Evolutionary conservation across 768 basidiomycete species (phyloP).

Genomic region (Daedaleopsis sinensis): DNA sequence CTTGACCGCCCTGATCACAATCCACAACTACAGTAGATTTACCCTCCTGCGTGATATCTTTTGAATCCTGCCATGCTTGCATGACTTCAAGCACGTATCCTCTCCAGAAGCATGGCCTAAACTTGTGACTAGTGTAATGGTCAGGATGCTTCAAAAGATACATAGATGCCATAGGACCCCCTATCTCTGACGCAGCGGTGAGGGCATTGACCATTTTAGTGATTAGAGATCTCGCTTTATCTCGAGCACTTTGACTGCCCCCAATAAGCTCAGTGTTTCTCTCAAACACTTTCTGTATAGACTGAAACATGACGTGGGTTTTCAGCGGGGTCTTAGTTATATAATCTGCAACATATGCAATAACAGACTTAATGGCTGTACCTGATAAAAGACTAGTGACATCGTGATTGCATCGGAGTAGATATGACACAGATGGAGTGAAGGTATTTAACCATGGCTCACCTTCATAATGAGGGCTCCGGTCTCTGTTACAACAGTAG

Average conservation of each 20-base stretch:
- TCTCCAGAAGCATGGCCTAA: too few relatives aligned
- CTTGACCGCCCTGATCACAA: too few relatives aligned
- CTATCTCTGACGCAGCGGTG: slow-evolving; percentile 8
- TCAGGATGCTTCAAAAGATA: too few relatives aligned
- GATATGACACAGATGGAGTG: background rate
- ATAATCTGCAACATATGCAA: slow-evolving; percentile 1
- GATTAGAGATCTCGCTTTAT: background rate
- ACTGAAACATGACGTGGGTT: slow-evolving; percentile 2
- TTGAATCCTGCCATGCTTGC: too few relatives aligned
- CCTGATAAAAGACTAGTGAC: slow-evolving; percentile 1
- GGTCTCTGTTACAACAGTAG: background rate
- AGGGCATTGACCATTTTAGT: slow-evolving; percentile 8
- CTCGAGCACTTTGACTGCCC: background rate
- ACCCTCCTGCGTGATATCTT: too few relatives aligned
- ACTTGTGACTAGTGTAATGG: too few relatives aligned
- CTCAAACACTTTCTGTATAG: slow-evolving; percentile 3
- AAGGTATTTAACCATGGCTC: slow-evolving; percentile 2
- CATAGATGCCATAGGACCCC: slow-evolving; percentile 14
- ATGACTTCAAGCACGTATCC: too few relatives aligned
- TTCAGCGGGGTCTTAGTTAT: background rate
- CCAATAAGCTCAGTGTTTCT: background rate
- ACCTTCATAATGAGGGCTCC: background rate
- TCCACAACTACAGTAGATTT: too few relatives aligned
- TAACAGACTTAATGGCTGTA: background rate
- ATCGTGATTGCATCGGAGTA: background rate